Conservation (phyloP, 352 stramenopile species). For the Phytopythium oedochilum region DNA sequence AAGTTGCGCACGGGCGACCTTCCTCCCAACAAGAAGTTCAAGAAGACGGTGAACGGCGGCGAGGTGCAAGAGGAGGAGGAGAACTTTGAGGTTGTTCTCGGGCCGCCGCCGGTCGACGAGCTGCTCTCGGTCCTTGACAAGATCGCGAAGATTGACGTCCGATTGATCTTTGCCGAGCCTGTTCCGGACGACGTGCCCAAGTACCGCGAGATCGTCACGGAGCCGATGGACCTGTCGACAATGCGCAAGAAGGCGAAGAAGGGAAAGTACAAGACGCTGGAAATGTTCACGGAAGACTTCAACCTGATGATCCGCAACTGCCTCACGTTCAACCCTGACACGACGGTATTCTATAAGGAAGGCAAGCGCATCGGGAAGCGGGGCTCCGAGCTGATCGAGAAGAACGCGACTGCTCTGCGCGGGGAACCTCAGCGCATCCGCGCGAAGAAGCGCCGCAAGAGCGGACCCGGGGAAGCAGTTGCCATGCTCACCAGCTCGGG, state of each 20-base stretch:
- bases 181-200: conserved; percentile 81
- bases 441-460: conserved; percentile 75
- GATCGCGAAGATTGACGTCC: conserved; percentile 69
- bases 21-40: conserved; percentile 74
- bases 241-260: conserved; percentile 77
- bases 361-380: conserved; percentile 81
- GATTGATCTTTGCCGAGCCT: conserved; percentile 80
- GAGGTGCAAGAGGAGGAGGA: conserved; percentile 74
- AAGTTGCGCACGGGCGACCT: conserved; percentile 67
- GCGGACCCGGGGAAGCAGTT: conserved; percentile 38
- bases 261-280: conserved; percentile 79
- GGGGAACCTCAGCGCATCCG: conserved; percentile 71
- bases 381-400: conserved; percentile 75
- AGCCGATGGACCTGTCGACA: conserved; percentile 84
- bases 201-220: conserved; percentile 79
- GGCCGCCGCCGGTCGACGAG: conserved; percentile 65
- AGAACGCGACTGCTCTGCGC: conserved; percentile 50
- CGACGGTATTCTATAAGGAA: conserved; percentile 87
- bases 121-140: conserved; percentile 74
- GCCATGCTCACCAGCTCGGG: conserved; percentile 72
- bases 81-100: conserved; percentile 75
- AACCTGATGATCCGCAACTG: conserved; percentile 87
- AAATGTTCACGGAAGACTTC: conserved; percentile 76
- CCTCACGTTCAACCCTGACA: conserved; percentile 82
- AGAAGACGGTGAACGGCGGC: conserved; percentile 36